These are phyloP conservation scores for Metschnikowia santaceciliae DNA, from an alignment of 805 yeast genomes.

Conservation along the genomic window DNA sequence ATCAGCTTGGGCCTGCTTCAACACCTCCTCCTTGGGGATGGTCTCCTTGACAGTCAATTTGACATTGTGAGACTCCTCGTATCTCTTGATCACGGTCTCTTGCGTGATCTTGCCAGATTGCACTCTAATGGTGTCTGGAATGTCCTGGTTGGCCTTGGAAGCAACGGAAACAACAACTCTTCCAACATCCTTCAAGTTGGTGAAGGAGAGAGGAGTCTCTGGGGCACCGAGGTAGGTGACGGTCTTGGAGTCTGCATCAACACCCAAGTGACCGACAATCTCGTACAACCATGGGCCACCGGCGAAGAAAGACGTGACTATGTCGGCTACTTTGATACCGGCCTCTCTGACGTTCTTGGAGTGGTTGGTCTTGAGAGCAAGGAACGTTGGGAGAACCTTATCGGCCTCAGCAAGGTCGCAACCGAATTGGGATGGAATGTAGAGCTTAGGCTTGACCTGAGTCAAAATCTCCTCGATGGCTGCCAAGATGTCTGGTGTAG, in stretches of 20 bases:
- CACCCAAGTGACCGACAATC: slow-evolving; percentile 32
- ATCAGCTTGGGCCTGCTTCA: slow-evolving; percentile 26
- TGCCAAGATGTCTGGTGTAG: slow-evolving; percentile 26
- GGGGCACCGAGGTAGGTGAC: slow-evolving; percentile 42
- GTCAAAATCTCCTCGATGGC: slow-evolving; percentile 36
- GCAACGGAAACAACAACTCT: slow-evolving; percentile 39
- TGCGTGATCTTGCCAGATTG: slow-evolving; percentile 38
- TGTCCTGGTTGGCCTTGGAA: slow-evolving; percentile 23
- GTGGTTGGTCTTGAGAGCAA: slow-evolving; percentile 32
- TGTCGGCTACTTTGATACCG: slow-evolving; percentile 47
- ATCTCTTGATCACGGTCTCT: slow-evolving; percentile 35
- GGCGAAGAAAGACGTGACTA: slow-evolving; percentile 38
- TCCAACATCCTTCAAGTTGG: slow-evolving; percentile 39
- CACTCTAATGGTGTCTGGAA: slow-evolving; percentile 45
- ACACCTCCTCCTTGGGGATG: slow-evolving; percentile 21
- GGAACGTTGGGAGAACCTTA: slow-evolving; percentile 32
- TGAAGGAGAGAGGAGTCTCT: slow-evolving; percentile 17
- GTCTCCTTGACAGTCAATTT: slow-evolving; percentile 12
- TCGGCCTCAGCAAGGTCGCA: slow-evolving; percentile 32
- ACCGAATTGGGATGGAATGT: slow-evolving; percentile 63
- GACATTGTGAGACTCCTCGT: slow-evolving; percentile 37
- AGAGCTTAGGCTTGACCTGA: slow-evolving; percentile 45
- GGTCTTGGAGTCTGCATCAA: slow-evolving; percentile 28
- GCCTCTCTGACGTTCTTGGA: slow-evolving; percentile 34
- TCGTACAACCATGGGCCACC: slow-evolving; percentile 33